These are phyloP conservation scores for Fusarium sp. DNA, from an alignment of 2,329 filamentous ascomycete genomes.

Conservation along the genomic window DNA sequence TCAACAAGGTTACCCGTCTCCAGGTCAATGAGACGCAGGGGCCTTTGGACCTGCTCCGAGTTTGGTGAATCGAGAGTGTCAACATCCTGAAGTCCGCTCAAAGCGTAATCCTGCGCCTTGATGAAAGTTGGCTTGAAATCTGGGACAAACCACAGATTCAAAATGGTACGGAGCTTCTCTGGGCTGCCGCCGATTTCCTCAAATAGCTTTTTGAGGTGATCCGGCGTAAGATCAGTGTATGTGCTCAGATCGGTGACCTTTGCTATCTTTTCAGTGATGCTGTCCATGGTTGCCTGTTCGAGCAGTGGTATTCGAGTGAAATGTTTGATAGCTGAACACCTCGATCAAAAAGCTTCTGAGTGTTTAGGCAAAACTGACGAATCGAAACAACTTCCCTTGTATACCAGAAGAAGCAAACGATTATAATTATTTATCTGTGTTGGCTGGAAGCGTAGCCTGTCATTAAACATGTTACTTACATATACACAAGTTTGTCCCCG, in stretches of 20 bases:
- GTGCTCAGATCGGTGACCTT: constrained; percentile 12
- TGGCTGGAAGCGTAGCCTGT: neutral
- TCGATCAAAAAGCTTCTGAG: neutral
- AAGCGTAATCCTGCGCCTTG: neutral
- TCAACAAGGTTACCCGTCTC: constrained; percentile 6
- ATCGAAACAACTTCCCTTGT: too few relatives aligned
- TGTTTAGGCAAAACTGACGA: too few relatives aligned
- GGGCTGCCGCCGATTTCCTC: constrained; percentile 1
- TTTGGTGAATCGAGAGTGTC: neutral
- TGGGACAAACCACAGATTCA: constrained; percentile 11
- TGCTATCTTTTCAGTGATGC: constrained; percentile 2
- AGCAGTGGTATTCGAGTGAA: neutral
- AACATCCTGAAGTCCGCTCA: neutral
- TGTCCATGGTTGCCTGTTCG: neutral
- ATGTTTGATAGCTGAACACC: neutral
- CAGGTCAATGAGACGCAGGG: constrained; percentile 1
- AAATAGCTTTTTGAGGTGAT: constrained; percentile 4
- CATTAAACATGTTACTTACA: accelerated
- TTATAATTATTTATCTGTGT: neutral
- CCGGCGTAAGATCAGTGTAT: constrained; percentile 9
- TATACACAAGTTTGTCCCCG: too few relatives aligned
- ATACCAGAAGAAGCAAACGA: neutral
- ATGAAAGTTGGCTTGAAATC: constrained; percentile 5
- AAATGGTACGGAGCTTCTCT: constrained; percentile 3
- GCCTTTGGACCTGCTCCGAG: neutral